Evolutionary conservation across 148 eudicot genomes (phyloP).

Genomic region (Mesembryanthemum crystallinum): DNA sequence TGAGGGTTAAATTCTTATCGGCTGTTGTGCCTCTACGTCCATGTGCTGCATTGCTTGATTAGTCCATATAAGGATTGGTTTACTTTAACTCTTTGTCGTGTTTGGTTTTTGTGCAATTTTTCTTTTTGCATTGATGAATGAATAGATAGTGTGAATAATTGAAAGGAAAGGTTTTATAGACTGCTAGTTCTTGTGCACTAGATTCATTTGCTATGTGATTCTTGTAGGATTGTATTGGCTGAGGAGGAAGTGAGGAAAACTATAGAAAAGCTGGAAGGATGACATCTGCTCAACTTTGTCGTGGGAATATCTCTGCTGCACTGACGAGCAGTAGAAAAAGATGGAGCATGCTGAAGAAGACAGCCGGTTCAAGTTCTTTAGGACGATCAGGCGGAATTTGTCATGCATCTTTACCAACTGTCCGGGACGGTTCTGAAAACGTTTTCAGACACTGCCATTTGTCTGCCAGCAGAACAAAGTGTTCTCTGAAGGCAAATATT

Average conservation of each 20-base stretch:
- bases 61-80: neutral
- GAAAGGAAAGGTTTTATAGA: neutral
- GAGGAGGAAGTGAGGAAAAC: neutral
- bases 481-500: slow-evolving; percentile 21
- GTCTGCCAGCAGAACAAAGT: slow-evolving; percentile 25
- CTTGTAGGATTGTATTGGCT: slow-evolving; percentile 9
- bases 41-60: neutral
- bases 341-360: slow-evolving; percentile 28
- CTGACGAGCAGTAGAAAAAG: slow-evolving; percentile 24
- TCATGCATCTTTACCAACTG: slow-evolving; percentile 18
- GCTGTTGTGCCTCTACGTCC: too few species aligned
- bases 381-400: slow-evolving; percentile 13
- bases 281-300: slow-evolving; percentile 29
- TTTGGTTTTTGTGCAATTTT: too few species aligned
- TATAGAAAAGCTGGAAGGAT: slow-evolving; percentile 13
- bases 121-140: neutral
- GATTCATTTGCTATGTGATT: neutral
- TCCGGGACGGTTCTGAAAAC: slow-evolving; percentile 19
- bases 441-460: slow-evolving; percentile 26
- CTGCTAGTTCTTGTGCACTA: neutral
- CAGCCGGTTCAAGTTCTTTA: slow-evolving; percentile 7
- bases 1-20: too few species aligned
- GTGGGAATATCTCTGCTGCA: slow-evolving; percentile 28
- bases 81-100: neutral
- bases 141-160: neutral